Evolutionary conservation across 2,329 filamentous ascomycete species (phyloP).

Genomic region (Aphanocladium album): DNA sequence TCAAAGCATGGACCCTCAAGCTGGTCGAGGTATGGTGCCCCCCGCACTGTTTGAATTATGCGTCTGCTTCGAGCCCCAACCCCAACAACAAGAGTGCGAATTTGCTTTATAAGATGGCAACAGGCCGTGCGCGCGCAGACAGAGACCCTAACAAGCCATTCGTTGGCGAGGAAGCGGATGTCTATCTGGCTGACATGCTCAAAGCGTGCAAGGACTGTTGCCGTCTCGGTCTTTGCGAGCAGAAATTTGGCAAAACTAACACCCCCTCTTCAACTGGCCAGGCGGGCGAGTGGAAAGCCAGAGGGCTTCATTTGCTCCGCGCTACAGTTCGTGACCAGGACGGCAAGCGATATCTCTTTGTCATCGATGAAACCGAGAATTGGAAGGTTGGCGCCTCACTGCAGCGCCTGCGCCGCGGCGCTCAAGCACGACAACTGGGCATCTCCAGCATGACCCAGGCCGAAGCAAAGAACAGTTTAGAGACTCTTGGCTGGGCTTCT

Average conservation of each 20-base stretch:
- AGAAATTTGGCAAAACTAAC: constrained; percentile 41
- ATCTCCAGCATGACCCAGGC: constrained; percentile 50
- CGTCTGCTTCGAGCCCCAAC: constrained; percentile 33
- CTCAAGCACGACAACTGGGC: constrained; percentile 54
- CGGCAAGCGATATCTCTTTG: constrained; percentile 60
- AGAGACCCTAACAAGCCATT: constrained; percentile 47
- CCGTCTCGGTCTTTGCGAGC: constrained; percentile 46
- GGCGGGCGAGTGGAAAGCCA: constrained; percentile 50
- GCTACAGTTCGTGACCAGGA: constrained; percentile 62
- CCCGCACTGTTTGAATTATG: constrained; percentile 51
- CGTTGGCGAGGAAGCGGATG: constrained; percentile 60
- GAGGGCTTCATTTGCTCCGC: constrained; percentile 56
- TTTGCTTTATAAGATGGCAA: constrained; percentile 43
- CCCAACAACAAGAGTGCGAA: constrained; percentile 37
- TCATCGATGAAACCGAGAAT: constrained; percentile 58
- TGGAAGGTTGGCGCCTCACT: constrained; percentile 64
- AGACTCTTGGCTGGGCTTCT: constrained; percentile 51
- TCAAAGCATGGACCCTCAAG: constrained; percentile 97
- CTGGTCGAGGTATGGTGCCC: constrained; percentile 83
- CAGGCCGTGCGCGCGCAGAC: constrained; percentile 41
- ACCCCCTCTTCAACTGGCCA: constrained; percentile 35
- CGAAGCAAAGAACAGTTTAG: constrained; percentile 52
- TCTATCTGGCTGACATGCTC: constrained; percentile 58
- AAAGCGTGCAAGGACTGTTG: constrained; percentile 61
- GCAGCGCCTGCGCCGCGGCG: constrained; percentile 55